phyloP scores from a whole-genome alignment of 768 basidiomycete species.

The Omphalotus guepiniiformis region DNA sequence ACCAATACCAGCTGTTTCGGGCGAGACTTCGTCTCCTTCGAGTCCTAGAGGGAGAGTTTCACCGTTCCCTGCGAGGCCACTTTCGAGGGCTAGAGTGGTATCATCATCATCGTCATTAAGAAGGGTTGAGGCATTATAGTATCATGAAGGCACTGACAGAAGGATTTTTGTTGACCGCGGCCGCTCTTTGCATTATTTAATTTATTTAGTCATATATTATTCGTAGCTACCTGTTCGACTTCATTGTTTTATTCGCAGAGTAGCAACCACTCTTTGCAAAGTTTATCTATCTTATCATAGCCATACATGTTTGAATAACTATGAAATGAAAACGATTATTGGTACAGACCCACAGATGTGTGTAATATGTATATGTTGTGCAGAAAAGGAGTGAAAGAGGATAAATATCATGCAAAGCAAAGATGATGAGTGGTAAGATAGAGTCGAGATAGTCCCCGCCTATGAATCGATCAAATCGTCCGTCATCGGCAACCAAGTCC shows the following conservation, averaged over 20 bases:
- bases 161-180: too few species aligned
- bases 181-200: too few species aligned
- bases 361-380: neutral
- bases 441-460: neutral
- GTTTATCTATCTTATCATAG: too few species aligned
- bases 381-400: neutral
- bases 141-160: too few species aligned
- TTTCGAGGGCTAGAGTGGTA: neutral
- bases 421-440: neutral
- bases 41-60: neutral
- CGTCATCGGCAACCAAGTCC: neutral
- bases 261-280: too few species aligned
- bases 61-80: constrained; percentile 6
- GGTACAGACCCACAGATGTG: neutral
- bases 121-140: too few species aligned
- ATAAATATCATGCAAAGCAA: constrained; percentile 6
- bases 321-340: neutral
- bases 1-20: neutral
- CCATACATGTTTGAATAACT: neutral
- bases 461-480: too few species aligned
- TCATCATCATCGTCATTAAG: too few species aligned
- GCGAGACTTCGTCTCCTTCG: neutral
- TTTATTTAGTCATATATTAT: too few species aligned
- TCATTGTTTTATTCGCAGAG: too few species aligned
- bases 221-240: too few species aligned